phyloP scores from a whole-genome alignment of 1,284 basidiomycete genomes.

The Trametes pubescens region DNA sequence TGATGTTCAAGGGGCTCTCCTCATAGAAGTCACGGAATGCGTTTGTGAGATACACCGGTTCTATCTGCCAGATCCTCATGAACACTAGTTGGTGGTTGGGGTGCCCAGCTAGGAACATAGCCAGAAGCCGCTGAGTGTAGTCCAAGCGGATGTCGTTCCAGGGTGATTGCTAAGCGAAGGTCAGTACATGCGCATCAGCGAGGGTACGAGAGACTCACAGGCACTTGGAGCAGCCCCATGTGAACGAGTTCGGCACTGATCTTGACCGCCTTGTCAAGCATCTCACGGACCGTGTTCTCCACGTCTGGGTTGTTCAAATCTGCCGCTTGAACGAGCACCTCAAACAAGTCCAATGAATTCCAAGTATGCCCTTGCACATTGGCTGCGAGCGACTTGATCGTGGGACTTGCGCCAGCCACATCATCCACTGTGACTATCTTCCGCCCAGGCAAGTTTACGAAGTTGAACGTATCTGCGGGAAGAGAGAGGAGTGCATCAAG shows the following conservation, averaged over 20 bases:
- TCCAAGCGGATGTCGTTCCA: slow-evolving; percentile 91
- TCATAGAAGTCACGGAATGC: slow-evolving; percentile 93
- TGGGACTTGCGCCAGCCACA: slow-evolving; percentile 83
- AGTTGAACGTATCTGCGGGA: slow-evolving; percentile 90
- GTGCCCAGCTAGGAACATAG: slow-evolving; percentile 92
- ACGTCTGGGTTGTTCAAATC: slow-evolving; percentile 78
- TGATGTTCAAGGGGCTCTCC: slow-evolving; percentile 93
- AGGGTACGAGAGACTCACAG: slow-evolving; percentile 63
- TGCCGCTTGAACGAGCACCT: slow-evolving; percentile 83
- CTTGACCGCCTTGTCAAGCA: slow-evolving; percentile 92
- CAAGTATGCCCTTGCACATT: slow-evolving; percentile 91
- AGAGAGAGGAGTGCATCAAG: slow-evolving; percentile 89
- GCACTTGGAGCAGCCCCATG: slow-evolving; percentile 91
- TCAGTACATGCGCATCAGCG: background rate
- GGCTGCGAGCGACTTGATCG: slow-evolving; percentile 84
- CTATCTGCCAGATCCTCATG: slow-evolving; percentile 93
- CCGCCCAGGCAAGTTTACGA: slow-evolving; percentile 83
- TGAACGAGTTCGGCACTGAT: slow-evolving; percentile 95
- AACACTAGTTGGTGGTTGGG: slow-evolving; percentile 97
- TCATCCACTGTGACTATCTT: slow-evolving; percentile 88
- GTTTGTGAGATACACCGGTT: slow-evolving; percentile 85
- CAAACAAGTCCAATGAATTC: slow-evolving; percentile 94
- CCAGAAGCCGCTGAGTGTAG: slow-evolving; percentile 86
- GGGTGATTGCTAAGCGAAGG: slow-evolving; percentile 64
- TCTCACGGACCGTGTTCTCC: slow-evolving; percentile 80